These are phyloP conservation scores for Staphylotrichum longicolle DNA, from an alignment of 495 filamentous ascomycete species.

Conservation along the genomic window DNA sequence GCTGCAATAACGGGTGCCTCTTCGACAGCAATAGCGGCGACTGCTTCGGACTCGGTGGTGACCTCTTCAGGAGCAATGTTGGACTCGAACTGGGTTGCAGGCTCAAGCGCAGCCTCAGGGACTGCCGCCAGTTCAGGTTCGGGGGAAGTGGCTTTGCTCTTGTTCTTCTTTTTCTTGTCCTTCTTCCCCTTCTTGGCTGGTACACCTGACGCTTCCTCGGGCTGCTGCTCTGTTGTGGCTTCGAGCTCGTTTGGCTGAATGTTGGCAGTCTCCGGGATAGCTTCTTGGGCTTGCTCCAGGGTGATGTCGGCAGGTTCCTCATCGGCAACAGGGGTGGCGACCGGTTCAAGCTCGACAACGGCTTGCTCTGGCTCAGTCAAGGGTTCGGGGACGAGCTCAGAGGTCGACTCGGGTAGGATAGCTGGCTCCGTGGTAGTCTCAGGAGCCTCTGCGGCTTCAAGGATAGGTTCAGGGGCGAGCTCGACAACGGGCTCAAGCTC, in stretches of 20 bases:
- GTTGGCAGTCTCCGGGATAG: not conserved
- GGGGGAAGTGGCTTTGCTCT: not conserved
- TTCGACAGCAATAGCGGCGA: not conserved
- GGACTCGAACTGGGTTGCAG: not conserved
- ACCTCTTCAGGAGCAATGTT: not conserved
- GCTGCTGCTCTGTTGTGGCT: not conserved
- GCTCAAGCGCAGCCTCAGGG: not conserved
- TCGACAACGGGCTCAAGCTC: not conserved
- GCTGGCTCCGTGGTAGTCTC: no score
- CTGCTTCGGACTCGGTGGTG: slow-evolving; percentile 1
- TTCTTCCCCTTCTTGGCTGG: slow-evolving; percentile 36
- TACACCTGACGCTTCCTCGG: slow-evolving; percentile 12
- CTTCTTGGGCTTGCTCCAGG: not conserved
- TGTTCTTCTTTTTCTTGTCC: slow-evolving; percentile 31
- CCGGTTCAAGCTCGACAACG: not conserved
- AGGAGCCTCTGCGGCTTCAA: not conserved
- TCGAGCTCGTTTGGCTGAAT: not conserved
- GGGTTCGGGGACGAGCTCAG: not conserved
- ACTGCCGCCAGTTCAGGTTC: slow-evolving; percentile 17
- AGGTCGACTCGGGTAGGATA: not conserved
- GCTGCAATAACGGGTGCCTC: not conserved
- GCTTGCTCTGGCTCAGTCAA: not conserved
- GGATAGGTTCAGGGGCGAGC: not conserved
- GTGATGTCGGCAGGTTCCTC: not conserved
- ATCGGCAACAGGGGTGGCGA: not conserved